These are phyloP conservation scores for Sclerotinia spermophila DNA, from an alignment of 2,329 filamentous ascomycete genomes.

Conservation along the genomic window DNA sequence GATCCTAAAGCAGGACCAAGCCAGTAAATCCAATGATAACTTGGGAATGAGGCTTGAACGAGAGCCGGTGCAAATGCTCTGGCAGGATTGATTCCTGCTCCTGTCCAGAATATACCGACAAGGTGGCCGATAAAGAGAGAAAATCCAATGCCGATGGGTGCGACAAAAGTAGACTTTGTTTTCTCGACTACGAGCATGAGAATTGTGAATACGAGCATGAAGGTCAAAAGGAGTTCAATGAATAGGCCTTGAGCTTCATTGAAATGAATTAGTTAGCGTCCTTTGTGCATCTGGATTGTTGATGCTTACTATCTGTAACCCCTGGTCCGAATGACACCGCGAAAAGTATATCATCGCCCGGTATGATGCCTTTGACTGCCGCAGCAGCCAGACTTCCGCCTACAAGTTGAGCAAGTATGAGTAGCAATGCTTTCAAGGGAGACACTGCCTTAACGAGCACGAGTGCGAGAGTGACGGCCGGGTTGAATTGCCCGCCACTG, in stretches of 20 bases:
- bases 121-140: slow-evolving; percentile 42
- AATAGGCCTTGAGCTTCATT: slow-evolving; percentile 41
- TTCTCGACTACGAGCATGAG: slow-evolving; percentile 41
- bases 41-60: slow-evolving; percentile 40
- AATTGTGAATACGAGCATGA: slow-evolving; percentile 46
- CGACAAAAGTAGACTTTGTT: slow-evolving; percentile 43
- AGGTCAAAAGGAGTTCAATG: slow-evolving; percentile 46
- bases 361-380: slow-evolving; percentile 37
- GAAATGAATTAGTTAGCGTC: background rate
- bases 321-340: slow-evolving; percentile 16
- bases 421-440: slow-evolving; percentile 28
- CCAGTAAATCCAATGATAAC: slow-evolving; percentile 47
- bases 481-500: slow-evolving; percentile 42
- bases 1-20: slow-evolving; percentile 5
- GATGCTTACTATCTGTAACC: slow-evolving; percentile 5
- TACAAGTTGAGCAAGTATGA: slow-evolving; percentile 34
- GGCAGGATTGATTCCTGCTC: slow-evolving; percentile 46
- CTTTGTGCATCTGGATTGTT: background rate
- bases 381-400: slow-evolving; percentile 39
- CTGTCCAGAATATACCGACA: slow-evolving; percentile 45
- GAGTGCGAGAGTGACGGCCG: slow-evolving; percentile 36
- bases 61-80: slow-evolving; percentile 46
- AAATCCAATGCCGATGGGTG: slow-evolving; percentile 47
- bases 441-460: slow-evolving; percentile 34
- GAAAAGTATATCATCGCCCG: slow-evolving; percentile 11